Conservation (phyloP, 2,329 filamentous ascomycete species). For the Ophiosphaerella korrae region DNA sequence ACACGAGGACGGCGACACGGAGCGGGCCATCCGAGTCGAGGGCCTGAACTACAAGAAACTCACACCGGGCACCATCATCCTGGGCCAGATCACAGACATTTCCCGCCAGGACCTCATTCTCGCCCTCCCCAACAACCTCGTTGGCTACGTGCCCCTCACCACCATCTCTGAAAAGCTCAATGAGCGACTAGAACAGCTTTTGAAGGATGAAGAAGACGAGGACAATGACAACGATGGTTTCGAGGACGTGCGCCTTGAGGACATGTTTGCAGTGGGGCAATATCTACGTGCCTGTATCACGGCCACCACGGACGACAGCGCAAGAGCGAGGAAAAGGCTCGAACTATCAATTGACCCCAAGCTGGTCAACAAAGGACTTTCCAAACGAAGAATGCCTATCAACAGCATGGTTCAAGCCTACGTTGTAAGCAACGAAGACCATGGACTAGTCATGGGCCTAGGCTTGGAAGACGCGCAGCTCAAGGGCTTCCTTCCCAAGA, state of each 20-base stretch:
- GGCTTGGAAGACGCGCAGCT: constrained; percentile 71
- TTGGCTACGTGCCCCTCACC: constrained; percentile 88
- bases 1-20: constrained; percentile 51
- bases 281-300: constrained; percentile 84
- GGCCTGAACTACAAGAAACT: constrained; percentile 90
- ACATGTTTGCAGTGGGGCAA: constrained; percentile 81
- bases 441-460: constrained; percentile 91
- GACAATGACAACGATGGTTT: constrained; percentile 54
- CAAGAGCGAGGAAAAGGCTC: constrained; percentile 77
- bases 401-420: constrained; percentile 85
- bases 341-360: constrained; percentile 84
- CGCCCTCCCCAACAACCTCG: constrained; percentile 89
- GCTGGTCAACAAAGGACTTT: constrained; percentile 76
- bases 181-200: constrained; percentile 69
- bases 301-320: constrained; percentile 73
- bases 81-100: constrained; percentile 84
- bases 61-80: constrained; percentile 81
- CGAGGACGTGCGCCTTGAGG: constrained; percentile 71
- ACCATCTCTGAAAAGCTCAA: constrained; percentile 84
- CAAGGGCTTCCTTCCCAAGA: constrained; percentile 83
- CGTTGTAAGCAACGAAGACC: constrained; percentile 90
- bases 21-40: constrained; percentile 70
- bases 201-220: constrained; percentile 66
- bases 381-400: constrained; percentile 72
- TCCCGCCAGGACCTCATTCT: constrained; percentile 79